Percentiles rank a stretch among this genome's conserved stretches.
Evolutionary conservation across 768 basidiomycete genomes (phyloP).

Genomic region (Mrakia blollopis): DNA sequence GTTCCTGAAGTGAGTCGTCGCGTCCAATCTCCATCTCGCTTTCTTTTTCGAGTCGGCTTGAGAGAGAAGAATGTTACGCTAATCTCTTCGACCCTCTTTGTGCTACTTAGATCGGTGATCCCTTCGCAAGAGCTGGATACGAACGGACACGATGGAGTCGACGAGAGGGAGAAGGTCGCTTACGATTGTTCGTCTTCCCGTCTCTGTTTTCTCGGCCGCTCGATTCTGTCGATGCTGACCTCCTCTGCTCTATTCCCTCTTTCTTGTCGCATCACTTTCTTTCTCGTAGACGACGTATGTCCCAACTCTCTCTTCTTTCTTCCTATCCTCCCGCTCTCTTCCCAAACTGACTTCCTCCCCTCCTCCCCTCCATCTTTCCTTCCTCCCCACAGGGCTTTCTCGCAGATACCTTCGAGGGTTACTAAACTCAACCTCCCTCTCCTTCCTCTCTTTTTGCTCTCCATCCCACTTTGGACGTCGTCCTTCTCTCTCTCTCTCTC

Average conservation of each 20-base stretch:
- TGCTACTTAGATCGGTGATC: constrained; percentile 3
- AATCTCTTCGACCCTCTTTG: neutral
- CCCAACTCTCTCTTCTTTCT: neutral
- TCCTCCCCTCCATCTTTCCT: no score
- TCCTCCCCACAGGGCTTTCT: constrained; percentile 7
- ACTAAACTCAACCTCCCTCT: neutral
- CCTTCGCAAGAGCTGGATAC: constrained; percentile 24
- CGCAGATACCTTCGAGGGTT: constrained; percentile 17
- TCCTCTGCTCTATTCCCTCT: no score
- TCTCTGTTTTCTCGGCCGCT: neutral
- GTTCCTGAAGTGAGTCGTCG: constrained; percentile 30
- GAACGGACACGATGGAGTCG: neutral
- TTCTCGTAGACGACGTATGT: constrained; percentile 17
- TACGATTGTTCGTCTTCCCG: constrained; percentile 17
- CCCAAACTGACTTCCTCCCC: neutral
- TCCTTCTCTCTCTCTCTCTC: no score
- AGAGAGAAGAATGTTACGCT: neutral
- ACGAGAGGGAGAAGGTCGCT: constrained; percentile 20
- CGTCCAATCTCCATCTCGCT: neutral
- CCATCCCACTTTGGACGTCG: neutral
- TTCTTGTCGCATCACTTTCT: neutral
- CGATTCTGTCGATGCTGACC: neutral
- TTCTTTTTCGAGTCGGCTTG: no score
- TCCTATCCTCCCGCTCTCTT: neutral
- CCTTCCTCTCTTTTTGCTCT: neutral